phyloP scores from a whole-genome alignment of 768 basidiomycete species.

The Termitomyces heimii region DNA sequence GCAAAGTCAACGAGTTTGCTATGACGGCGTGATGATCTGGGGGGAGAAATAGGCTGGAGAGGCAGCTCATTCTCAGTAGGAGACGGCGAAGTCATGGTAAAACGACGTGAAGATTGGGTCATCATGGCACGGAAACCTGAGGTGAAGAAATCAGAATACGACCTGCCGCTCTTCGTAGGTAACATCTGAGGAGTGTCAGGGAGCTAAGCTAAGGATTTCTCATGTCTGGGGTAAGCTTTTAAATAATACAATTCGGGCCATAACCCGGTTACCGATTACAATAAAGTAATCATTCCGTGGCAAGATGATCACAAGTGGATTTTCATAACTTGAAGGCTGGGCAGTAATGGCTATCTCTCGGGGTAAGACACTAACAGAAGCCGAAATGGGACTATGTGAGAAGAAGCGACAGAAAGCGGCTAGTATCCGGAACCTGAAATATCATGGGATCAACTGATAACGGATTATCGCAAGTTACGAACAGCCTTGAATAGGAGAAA shows the following conservation, averaged over 20 bases:
- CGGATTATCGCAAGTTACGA: not conserved
- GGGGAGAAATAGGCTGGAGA: not conserved
- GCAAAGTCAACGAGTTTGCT: conserved; percentile 13
- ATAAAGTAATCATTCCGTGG: conserved; percentile 6
- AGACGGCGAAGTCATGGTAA: not conserved
- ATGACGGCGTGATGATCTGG: conserved; percentile 9
- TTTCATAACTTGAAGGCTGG: conserved; percentile 1
- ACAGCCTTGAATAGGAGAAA: conserved; percentile 6
- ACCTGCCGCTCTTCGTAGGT: conserved; percentile 17
- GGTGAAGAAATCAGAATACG: conserved; percentile 43
- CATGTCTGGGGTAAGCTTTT: not conserved
- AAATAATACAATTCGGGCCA: conserved; percentile 1
- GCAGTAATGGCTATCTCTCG: conserved; percentile 4
- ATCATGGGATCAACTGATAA: not conserved
- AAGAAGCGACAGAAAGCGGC: not conserved
- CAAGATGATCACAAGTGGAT: conserved; percentile 9
- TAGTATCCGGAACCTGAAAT: not conserved
- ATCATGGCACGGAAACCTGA: conserved; percentile 39
- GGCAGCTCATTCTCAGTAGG: not conserved
- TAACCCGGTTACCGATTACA: not conserved
- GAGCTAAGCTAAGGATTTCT: conserved; percentile 8
- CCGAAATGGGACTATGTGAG: not conserved
- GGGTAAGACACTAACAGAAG: not conserved
- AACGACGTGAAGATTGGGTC: conserved; percentile 10
- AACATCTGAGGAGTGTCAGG: conserved; percentile 11